phyloP scores from a whole-genome alignment of 2,329 filamentous ascomycete species.

The Stagonosporopsis chrysanthemi region DNA sequence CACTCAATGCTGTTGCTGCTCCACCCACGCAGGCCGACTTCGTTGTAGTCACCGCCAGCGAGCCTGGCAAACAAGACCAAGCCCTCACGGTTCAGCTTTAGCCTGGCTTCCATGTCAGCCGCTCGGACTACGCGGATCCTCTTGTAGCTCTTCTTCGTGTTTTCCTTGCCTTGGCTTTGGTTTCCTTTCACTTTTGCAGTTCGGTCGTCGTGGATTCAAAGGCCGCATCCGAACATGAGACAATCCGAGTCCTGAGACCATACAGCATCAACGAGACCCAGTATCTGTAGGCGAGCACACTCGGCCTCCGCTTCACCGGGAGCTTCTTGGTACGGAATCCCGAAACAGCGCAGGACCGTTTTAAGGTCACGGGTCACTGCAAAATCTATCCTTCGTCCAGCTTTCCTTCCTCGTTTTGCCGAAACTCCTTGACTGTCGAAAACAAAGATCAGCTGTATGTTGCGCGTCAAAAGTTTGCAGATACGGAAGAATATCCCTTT shows the following conservation, averaged over 20 bases:
- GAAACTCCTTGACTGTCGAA: constrained; percentile 61
- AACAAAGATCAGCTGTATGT: constrained; percentile 62
- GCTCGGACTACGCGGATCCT: constrained; percentile 45
- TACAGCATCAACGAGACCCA: constrained; percentile 58
- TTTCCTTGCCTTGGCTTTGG: constrained; percentile 34
- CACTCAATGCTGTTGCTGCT: constrained; percentile 34
- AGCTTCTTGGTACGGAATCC: constrained; percentile 54
- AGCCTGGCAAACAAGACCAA: constrained; percentile 53
- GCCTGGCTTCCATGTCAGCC: constrained; percentile 33
- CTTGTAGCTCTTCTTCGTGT: constrained; percentile 43
- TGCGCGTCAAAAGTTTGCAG: constrained; percentile 56
- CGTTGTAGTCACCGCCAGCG: constrained; percentile 53
- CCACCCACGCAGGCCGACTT: constrained; percentile 49
- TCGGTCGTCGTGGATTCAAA: constrained; percentile 50
- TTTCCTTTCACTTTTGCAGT: constrained; percentile 33
- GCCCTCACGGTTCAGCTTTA: constrained; percentile 46
- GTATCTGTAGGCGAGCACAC: constrained; percentile 54
- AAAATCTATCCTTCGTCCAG: constrained; percentile 44
- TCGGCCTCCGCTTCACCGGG: constrained; percentile 59
- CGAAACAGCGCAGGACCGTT: constrained; percentile 49
- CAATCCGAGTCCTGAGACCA: constrained; percentile 58
- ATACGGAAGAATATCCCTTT: constrained; percentile 54
- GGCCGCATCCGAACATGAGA: constrained; percentile 57
- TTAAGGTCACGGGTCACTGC: constrained; percentile 45
- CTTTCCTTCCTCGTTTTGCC: constrained; percentile 44